phyloP scores from a whole-genome alignment of 306 rosid species.

The Mimosa pudica region DNA sequence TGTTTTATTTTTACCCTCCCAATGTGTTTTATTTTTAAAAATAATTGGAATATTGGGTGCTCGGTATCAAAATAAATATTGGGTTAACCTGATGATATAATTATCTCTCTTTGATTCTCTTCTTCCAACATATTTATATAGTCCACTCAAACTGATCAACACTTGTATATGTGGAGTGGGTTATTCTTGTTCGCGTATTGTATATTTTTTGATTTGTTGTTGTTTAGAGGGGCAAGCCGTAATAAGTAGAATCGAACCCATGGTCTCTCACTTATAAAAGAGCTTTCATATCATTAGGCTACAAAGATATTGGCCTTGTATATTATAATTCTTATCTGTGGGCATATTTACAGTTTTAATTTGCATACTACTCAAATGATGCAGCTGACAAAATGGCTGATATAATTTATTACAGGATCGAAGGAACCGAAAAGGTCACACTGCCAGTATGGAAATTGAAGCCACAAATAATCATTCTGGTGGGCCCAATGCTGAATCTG shows the following conservation, averaged over 20 bases:
- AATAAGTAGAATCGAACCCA: too few relatives aligned
- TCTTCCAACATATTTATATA: background rate
- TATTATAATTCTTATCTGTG: background rate
- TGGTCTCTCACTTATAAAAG: too few relatives aligned
- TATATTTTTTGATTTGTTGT: too few relatives aligned
- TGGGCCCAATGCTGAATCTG: slow-evolving; percentile 50
- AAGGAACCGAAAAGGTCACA: slow-evolving; percentile 70
- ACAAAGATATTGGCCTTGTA: too few relatives aligned
- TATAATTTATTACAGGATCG: slow-evolving; percentile 64
- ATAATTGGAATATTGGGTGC: background rate
- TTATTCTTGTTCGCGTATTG: background rate
- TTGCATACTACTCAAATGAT: slow-evolving; percentile 2
- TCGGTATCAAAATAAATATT: too few relatives aligned
- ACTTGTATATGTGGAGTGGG: background rate
- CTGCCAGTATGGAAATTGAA: slow-evolving; percentile 75
- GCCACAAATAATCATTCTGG: slow-evolving; percentile 61
- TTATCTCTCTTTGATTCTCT: background rate
- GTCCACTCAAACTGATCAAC: background rate
- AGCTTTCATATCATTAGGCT: too few relatives aligned
- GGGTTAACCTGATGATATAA: too few relatives aligned
- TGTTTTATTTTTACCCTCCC: background rate
- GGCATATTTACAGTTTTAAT: background rate
- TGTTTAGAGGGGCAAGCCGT: too few relatives aligned
- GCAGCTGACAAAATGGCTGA: background rate
- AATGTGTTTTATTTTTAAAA: background rate